Percentiles rank a stretch among this genome's conserved stretches.
Conservation (phyloP, 306 rosid genomes). For the Styphnolobium japonicum region DNA sequence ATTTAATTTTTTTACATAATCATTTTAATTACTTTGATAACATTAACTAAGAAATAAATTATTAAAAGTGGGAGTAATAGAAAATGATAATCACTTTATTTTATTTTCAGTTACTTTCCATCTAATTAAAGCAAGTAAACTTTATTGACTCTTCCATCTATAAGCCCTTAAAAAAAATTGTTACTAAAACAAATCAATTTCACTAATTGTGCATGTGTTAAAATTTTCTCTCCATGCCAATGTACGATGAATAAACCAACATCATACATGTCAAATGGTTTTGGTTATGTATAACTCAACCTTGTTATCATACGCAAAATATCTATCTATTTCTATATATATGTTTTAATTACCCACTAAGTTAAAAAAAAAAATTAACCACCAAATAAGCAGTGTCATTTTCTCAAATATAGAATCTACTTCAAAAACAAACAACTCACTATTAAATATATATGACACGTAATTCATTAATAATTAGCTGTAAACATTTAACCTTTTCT, state of each 20-base stretch:
- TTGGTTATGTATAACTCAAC: background rate
- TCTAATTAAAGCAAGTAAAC: background rate
- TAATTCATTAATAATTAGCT: background rate
- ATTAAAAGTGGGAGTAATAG: background rate
- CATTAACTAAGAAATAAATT: background rate
- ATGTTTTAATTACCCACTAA: background rate
- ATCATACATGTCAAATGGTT: background rate
- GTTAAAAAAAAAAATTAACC: too few species aligned
- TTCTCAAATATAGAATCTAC: background rate
- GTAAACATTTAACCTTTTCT: constrained; percentile 17
- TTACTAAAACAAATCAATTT: background rate
- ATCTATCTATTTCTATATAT: background rate
- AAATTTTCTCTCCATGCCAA: background rate
- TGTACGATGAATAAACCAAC: background rate
- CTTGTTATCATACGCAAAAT: background rate
- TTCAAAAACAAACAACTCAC: background rate
- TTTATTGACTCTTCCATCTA: background rate
- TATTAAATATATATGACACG: background rate
- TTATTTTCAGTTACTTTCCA: background rate
- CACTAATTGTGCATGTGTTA: background rate
- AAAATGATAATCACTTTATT: background rate
- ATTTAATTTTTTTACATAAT: too few species aligned
- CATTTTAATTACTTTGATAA: background rate
- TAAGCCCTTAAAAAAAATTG: background rate
- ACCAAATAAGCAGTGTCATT: background rate